Evolutionary conservation across 139 green algal species (phyloP), one percentile per base, ranked within the genome.

Genomic region (Chlorella sp.): DNA sequence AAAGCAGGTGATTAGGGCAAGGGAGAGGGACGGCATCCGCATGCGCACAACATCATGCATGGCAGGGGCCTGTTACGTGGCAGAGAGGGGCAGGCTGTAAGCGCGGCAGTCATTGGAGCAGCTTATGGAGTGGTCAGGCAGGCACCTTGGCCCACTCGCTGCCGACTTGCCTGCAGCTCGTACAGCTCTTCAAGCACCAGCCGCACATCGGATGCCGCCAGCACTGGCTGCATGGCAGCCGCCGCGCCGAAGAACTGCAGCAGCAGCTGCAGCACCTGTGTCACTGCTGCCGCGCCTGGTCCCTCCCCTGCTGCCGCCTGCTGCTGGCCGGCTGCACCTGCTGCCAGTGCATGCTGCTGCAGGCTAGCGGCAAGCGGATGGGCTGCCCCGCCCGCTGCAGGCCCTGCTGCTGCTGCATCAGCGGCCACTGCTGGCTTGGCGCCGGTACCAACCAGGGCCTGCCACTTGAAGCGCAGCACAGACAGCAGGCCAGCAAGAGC

Each of bases 111-210:
- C n/a, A n/a, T n/a, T n/a, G n/a, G n/a, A n/a, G n/a, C n/a, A n/a
- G n/a, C n/a, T n/a, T n/a, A n/a, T n/a, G n/a, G n/a, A n/a, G n/a
- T n/a, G n/a, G n/a, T n/a, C n/a, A n/a, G n/a, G n/a, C n/a, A n/a
- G n/a, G n/a, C n/a, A n/a, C n/a, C n/a, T n/a, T n/a, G n/a, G n/a
- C 12, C 41, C 16, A 23, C 26, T 79, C 28, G 63, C 20, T 18
- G 4, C 1, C 11, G 9, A 39, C 68, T 7, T 25, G 70, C 81
- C 69, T 86, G 81, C 69, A 88, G 69, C 69, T 88, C 84, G 38
- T 63, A 85, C n/a, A 88, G 84, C n/a, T 84, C 78, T 28, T 88
- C 84, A 30, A 88, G 63, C n/a, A 88, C 84, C n/a, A 83, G 39
- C 57, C 78, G 26, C 69, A 85, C 84, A 60, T 88, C 84, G 1